Conservation (phyloP, 441 rosid genomes). For the Adansonia madagascariensis region DNA sequence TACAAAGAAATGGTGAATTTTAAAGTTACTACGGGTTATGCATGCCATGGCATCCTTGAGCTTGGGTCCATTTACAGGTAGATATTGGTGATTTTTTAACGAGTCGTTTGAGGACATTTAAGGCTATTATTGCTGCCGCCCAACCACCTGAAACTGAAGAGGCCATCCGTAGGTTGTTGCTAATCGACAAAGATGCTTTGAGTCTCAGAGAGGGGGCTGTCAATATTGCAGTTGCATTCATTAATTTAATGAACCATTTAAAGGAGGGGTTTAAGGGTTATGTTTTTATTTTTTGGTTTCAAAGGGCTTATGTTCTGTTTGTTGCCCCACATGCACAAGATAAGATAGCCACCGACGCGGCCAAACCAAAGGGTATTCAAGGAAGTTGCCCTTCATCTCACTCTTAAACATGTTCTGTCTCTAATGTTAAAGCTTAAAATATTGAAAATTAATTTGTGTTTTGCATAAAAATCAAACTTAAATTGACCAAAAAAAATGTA, state of each 20-base stretch:
- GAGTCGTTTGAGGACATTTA: neutral
- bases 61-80: slow-evolving; percentile 17
- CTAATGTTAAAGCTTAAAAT: neutral
- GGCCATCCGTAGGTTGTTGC: neutral
- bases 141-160: neutral
- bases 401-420: neutral
- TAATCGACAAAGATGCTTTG: neutral
- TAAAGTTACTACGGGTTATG: neutral
- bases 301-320: neutral
- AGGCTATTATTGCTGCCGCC: neutral
- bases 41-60: neutral
- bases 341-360: too few relatives aligned
- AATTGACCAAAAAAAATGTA: neutral
- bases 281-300: neutral
- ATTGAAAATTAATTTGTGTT: neutral
- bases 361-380: too few relatives aligned
- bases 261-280: neutral
- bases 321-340: neutral
- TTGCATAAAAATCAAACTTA: neutral
- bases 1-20: neutral
- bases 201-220: neutral
- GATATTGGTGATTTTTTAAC: neutral
- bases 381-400: neutral
- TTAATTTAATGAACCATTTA: neutral
- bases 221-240: neutral